phyloP scores from a whole-genome alignment of 164 flowering plant species.

The Litsea cubeba region DNA sequence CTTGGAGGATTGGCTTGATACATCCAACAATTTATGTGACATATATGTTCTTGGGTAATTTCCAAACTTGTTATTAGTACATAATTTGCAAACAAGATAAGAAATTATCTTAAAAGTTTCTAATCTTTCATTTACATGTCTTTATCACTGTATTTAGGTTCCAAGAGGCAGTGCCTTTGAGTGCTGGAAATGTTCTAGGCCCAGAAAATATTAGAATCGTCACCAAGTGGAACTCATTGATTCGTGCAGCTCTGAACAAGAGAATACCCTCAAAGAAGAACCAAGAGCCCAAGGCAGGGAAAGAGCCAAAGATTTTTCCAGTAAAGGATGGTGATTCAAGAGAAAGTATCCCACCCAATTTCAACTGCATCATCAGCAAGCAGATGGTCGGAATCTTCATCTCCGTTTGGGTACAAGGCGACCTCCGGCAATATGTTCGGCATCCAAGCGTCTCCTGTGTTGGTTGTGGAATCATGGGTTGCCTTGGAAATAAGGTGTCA shows the following conservation, averaged over 20 bases:
- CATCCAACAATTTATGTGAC: constrained; percentile 13
- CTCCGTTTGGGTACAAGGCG: constrained; percentile 59
- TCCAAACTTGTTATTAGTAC: not conserved
- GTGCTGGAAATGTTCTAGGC: constrained; percentile 53
- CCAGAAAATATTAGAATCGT: constrained; percentile 41
- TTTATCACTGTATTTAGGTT: constrained; percentile 35
- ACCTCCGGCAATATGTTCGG: constrained; percentile 35
- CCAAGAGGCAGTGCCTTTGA: constrained; percentile 74
- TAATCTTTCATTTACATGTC: not conserved
- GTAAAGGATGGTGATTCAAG: constrained; percentile 11
- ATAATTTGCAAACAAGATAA: not conserved
- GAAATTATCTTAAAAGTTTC: not conserved
- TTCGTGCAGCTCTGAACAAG: constrained; percentile 58
- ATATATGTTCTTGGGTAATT: constrained; percentile 26
- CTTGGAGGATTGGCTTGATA: constrained; percentile 18
- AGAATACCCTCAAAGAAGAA: constrained; percentile 1
- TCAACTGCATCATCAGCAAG: constrained; percentile 53
- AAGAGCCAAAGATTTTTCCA: constrained; percentile 18
- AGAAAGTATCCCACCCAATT: constrained; percentile 23
- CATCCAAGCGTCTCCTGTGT: constrained; percentile 61
- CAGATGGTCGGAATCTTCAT: constrained; percentile 75
- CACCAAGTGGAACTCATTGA: constrained; percentile 60
- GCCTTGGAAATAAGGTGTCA: constrained; percentile 69
- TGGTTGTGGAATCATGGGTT: constrained; percentile 80
- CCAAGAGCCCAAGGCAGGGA: constrained; percentile 6